Evolutionary conservation across 1,284 basidiomycete species (phyloP).

Genomic region (Ceraceosorus guamensis): DNA sequence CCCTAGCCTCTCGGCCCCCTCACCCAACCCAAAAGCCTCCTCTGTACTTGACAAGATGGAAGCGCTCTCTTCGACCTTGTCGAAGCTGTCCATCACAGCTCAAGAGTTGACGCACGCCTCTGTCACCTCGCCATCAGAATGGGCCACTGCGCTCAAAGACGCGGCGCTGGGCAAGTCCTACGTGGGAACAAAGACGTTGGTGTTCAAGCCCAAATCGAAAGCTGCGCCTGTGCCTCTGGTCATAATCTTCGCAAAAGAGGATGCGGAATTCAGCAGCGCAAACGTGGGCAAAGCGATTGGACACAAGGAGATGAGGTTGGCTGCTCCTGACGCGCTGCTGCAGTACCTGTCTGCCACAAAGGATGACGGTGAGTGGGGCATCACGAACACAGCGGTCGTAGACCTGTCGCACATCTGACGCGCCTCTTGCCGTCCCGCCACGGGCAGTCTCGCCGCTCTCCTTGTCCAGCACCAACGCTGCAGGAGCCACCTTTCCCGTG

Average conservation of each 20-base stretch:
- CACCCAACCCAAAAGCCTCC: too few species aligned
- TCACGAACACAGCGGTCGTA: too few species aligned
- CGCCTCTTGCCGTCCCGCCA: background rate
- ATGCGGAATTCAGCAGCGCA: conserved; percentile 62
- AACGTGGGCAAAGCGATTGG: conserved; percentile 73
- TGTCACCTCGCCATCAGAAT: conserved; percentile 13
- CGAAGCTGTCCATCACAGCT: too few species aligned
- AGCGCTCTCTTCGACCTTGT: too few species aligned
- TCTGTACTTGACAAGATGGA: too few species aligned
- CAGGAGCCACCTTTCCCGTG: conserved; percentile 1
- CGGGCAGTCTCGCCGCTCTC: conserved; percentile 1
- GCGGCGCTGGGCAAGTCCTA: conserved; percentile 3
- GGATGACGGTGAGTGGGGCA: conserved; percentile 66
- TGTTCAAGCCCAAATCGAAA: conserved; percentile 81
- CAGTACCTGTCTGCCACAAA: conserved; percentile 80
- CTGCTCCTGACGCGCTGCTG: conserved; percentile 75
- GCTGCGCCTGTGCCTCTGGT: conserved; percentile 77
- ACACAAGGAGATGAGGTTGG: conserved; percentile 80
- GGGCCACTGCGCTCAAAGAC: conserved; percentile 7
- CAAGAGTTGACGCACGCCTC: too few species aligned
- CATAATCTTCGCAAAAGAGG: conserved; percentile 68
- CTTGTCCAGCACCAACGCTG: background rate
- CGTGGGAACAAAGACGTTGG: conserved; percentile 65
- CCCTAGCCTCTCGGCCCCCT: too few species aligned
- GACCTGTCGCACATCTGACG: too few species aligned